Base-by-base conservation (phyloP, 352 stramenopile genomes). In the Elongisporangium undulatum region DNA sequence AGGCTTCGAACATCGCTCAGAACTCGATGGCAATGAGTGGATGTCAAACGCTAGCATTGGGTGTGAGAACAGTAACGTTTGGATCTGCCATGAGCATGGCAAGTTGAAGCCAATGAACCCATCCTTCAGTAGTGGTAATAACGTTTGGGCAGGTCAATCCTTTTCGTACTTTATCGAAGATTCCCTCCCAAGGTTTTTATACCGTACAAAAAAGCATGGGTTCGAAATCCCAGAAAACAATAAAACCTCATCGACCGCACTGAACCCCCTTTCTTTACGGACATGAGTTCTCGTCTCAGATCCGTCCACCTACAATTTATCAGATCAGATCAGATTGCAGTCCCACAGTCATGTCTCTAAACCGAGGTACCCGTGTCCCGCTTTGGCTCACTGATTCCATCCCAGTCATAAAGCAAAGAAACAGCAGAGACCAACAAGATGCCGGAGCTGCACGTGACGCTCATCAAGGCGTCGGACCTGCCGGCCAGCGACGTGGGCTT, bases 381-480 rank as follows among this genome's bases (percentile, higher is more conserved):
- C 5, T 9, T 41, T 41, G 29, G 16, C 15, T 9, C 20, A 57
- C n/a, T 51, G 20, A 56, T 4, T 50, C 58, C 38, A n/a, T 52
- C 34, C 20, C 38, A 16, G 2, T n/a, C 20, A 6, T 7, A 22
- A 57, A 23, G 10, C 6, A 55, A n/a, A 54, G 16, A 53, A 4
- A 12, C n/a, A 34, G 24, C 20, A 52, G 49, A 57, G 29, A 20
- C 21, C n/a, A n/a, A n/a, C 52, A 60, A 17, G 6, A 91, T 91
- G 82, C 79, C 82, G 24, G 78, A 83, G 58, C 63, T 93, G 5
- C 67, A 75, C 48, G 76, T 93, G 58, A 88, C 80, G 50, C 59
- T 93, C 13, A 72, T 91, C 59, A 72, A 74, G 52, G 81, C 80
- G 24, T 85, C 62, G 34, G 75, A 89, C 70, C 75, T 93, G 41